A percentile compares a stretch with the other conserved stretches of the same genome.
These are phyloP conservation scores for Teunomyces lycoperdinae DNA, from an alignment of 805 yeast species.

Conservation along the genomic window DNA sequence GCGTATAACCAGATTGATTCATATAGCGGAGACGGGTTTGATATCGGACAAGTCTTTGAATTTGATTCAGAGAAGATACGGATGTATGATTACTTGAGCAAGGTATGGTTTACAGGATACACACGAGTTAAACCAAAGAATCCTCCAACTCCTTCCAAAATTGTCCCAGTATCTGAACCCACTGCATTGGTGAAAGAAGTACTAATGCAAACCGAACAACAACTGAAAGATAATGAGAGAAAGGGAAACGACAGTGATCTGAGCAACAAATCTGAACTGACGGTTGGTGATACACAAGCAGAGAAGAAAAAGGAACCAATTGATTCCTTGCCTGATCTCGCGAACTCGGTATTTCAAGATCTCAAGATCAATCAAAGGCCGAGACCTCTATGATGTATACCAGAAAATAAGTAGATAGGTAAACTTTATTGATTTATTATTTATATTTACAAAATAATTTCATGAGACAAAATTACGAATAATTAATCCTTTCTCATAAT, in stretches of 20 bases:
- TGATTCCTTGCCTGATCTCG: neutral
- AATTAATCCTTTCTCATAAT: neutral
- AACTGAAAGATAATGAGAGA: neutral
- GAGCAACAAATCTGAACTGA: neutral
- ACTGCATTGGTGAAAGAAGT: neutral
- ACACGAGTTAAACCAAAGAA: neutral
- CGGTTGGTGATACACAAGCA: neutral
- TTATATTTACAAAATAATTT: neutral
- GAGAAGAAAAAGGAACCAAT: neutral
- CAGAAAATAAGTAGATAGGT: neutral
- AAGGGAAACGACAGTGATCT: neutral
- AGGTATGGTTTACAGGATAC: conserved; percentile 32
- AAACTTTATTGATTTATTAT: neutral
- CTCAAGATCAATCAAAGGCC: neutral
- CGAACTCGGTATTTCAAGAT: neutral
- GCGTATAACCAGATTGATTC: conserved; percentile 32
- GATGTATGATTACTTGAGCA: conserved; percentile 30
- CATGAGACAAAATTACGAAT: neutral
- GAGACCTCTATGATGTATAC: neutral
- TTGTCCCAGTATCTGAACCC: neutral
- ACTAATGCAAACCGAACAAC: neutral
- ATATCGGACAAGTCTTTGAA: conserved; percentile 22
- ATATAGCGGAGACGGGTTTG: conserved; percentile 12
- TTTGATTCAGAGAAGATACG: conserved; percentile 15
- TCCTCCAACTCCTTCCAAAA: neutral